Conservation (phyloP, 768 basidiomycete genomes). For the Chiua virens region DNA sequence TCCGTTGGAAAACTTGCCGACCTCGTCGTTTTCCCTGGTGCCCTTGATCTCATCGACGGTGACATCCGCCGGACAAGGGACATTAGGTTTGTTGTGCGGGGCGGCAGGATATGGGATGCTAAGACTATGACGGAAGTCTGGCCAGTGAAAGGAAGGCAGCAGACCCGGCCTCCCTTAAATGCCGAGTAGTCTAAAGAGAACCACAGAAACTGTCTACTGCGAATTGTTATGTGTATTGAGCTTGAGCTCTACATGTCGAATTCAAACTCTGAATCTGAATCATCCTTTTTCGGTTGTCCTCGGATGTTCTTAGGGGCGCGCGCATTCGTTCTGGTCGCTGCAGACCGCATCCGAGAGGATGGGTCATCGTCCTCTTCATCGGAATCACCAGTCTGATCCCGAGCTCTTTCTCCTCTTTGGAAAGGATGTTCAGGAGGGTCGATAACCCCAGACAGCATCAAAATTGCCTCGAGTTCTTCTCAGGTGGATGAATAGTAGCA, state of each 20-base stretch:
- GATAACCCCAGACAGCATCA: conserved; percentile 65
- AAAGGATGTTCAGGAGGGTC: conserved; percentile 53
- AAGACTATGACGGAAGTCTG: conserved; percentile 66
- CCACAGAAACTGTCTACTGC: background rate
- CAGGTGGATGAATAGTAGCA: background rate
- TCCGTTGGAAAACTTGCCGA: conserved; percentile 70
- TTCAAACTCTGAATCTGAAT: conserved; percentile 81
- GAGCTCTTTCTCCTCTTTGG: conserved; percentile 20
- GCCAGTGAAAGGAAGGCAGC: conserved; percentile 62
- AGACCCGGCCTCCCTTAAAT: conserved; percentile 60
- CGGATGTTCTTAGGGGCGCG: conserved; percentile 56
- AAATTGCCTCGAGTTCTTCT: conserved; percentile 68
- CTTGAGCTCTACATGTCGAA: conserved; percentile 53
- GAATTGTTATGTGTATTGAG: background rate
- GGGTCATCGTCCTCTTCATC: conserved; percentile 48
- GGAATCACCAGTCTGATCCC: conserved; percentile 40
- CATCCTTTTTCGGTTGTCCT: conserved; percentile 48
- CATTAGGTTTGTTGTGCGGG: conserved; percentile 56
- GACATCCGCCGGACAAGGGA: conserved; percentile 51
- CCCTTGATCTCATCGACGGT: conserved; percentile 54
- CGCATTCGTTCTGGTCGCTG: conserved; percentile 55
- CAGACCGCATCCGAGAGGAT: conserved; percentile 57
- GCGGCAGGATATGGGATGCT: conserved; percentile 72
- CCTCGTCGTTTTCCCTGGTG: conserved; percentile 63
- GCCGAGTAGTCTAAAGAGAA: conserved; percentile 30